phyloP scores from a whole-genome alignment of 768 basidiomycete genomes.

The Tubosaeta sp. region DNA sequence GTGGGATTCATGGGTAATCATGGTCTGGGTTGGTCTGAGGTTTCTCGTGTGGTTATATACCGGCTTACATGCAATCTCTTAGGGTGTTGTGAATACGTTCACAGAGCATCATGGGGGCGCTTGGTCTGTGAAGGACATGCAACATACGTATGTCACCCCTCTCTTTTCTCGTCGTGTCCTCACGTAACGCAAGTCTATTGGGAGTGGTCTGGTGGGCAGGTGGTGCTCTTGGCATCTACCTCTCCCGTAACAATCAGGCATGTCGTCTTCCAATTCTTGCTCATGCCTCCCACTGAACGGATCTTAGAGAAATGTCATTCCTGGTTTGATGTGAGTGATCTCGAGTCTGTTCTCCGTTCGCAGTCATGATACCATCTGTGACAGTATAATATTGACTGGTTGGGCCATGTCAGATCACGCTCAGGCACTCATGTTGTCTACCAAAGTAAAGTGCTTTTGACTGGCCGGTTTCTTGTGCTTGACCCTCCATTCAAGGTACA shows the following conservation, averaged over 20 bases:
- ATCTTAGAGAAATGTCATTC: slow-evolving; percentile 69
- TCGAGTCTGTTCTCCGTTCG: neutral
- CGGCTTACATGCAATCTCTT: neutral
- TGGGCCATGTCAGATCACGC: slow-evolving; percentile 92
- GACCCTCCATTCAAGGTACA: slow-evolving; percentile 54
- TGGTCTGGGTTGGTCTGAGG: slow-evolving; percentile 43
- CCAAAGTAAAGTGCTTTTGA: slow-evolving; percentile 46
- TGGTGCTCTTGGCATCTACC: slow-evolving; percentile 81
- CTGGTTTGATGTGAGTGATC: slow-evolving; percentile 66
- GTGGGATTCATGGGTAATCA: slow-evolving; percentile 74
- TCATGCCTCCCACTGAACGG: neutral
- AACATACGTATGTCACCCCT: slow-evolving; percentile 68
- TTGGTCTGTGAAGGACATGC: slow-evolving; percentile 94
- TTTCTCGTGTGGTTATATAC: neutral
- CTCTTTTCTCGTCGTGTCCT: neutral
- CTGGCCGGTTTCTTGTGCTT: neutral
- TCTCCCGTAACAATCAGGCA: slow-evolving; percentile 75
- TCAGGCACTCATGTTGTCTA: slow-evolving; percentile 81
- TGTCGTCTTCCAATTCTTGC: slow-evolving; percentile 11
- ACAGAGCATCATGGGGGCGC: slow-evolving; percentile 79
- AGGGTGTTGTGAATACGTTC: slow-evolving; percentile 75
- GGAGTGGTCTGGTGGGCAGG: slow-evolving; percentile 75
- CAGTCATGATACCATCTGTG: neutral
- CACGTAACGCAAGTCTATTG: slow-evolving; percentile 46
- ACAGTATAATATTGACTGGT: slow-evolving; percentile 82